Evolutionary conservation across 2,329 filamentous ascomycete species (phyloP), one percentile per base, ranked within the genome.

Genomic region (Colletotrichum musae): DNA sequence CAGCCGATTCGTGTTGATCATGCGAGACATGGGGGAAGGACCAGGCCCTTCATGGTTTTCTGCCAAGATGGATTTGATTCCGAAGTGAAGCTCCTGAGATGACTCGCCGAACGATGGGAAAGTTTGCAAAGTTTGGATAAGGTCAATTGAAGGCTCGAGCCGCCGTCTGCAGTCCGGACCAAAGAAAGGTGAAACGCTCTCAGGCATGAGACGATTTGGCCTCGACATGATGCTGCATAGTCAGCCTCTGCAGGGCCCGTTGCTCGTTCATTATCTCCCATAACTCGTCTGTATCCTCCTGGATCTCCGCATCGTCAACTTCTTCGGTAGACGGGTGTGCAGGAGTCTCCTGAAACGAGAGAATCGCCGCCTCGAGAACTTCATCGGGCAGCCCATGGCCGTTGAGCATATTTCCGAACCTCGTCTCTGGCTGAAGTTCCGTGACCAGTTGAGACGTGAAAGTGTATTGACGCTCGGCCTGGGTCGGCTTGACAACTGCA

Each of bases 401-500:
- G 45, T 79, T 76, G 24, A 89, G 77, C 76, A 87, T 81, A 50
- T 79, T 79, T 58, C 78, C 77, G 60, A 89, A 85, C 68, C 81
- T 78, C 15, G 82, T 83, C n/a, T 81, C 75, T 3, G 75, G 74
- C 7, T 79, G 74, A 21, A 83, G 68, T 48, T 84, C 80, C 1
- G 80, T 76, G 15, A 84, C 83, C n/a, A 94, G 82, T 77, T 93
- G 91, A 13, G 89, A 83, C 16, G 86, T 91, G 70, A 94, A 85
- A 4, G 86, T 87, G 76, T 95, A 94, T 71, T 86, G 87, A 47
- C 88, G 84, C 70, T 88, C 86, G 58, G 87, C 89, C 70, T 92
- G 87, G 71, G 90, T 91, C n/a, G 95, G 95, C 82, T 97, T 98
- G 70, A 95, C 86, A 26, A 98, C 86, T 1, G 86, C 87, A 24